These are phyloP conservation scores for Ceratocystis cacaofunesta DNA, from an alignment of 2,329 filamentous ascomycete species.

Conservation along the genomic window DNA sequence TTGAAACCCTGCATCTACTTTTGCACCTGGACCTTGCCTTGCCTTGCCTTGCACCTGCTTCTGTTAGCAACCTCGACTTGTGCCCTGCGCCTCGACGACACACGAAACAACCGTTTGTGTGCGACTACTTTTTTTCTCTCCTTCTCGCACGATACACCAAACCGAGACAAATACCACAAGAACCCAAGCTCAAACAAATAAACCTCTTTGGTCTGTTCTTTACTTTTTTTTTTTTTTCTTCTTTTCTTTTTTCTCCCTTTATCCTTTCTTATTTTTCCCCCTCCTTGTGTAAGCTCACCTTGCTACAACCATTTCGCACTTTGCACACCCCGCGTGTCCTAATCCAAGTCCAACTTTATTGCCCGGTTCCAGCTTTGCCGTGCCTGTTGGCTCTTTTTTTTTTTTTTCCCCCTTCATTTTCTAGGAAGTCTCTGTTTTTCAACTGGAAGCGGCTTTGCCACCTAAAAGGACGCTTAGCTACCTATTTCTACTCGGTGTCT, in stretches of 20 bases:
- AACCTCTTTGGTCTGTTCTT: not conserved
- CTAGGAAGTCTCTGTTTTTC: not conserved
- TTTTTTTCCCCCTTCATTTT: conserved; percentile 8
- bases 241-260: conserved; percentile 1
- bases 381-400: not conserved
- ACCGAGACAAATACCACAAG: conserved; percentile 1
- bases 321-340: conserved; percentile 13
- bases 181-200: conserved; percentile 7
- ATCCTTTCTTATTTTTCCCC: not conserved
- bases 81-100: conserved; percentile 4
- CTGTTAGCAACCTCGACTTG: conserved; percentile 4
- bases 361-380: not conserved
- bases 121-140: conserved; percentile 9
- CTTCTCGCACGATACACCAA: not conserved
- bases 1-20: conserved; percentile 4
- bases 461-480: not conserved
- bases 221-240: conserved; percentile 7
- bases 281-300: conserved; percentile 7
- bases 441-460: not conserved
- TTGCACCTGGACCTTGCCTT: conserved; percentile 7
- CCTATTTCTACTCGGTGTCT: conserved; percentile 19
- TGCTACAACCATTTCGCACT: not conserved
- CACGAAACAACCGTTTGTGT: conserved; percentile 4
- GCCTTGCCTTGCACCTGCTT: conserved; percentile 5
- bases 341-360: conserved; percentile 10